Conservation (phyloP, 2,329 filamentous ascomycete species). For the Gaeumannomyces sp. region DNA sequence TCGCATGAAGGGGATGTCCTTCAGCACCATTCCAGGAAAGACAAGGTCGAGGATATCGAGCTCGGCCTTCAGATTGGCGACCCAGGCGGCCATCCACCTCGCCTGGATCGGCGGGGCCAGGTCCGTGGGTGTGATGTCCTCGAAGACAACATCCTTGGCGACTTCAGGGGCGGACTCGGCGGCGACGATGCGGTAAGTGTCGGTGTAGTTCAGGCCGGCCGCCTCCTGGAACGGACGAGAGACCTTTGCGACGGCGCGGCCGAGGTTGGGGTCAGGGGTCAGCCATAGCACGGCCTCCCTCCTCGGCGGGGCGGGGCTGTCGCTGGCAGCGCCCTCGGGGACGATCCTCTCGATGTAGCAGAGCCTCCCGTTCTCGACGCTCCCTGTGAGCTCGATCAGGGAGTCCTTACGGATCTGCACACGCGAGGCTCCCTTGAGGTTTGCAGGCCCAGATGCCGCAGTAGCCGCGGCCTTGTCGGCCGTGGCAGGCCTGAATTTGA, state of each 20-base stretch:
- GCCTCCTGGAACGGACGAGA: conserved; percentile 67
- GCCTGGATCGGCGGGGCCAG: conserved; percentile 21
- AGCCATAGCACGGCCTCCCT: conserved; percentile 16
- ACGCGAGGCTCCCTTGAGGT: conserved; percentile 9
- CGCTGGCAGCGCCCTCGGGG: neutral
- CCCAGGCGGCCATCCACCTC: conserved; percentile 30
- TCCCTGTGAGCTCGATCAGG: conserved; percentile 15
- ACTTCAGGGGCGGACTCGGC: conserved; percentile 44
- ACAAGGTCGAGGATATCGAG: conserved; percentile 54
- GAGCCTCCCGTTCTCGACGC: conserved; percentile 14
- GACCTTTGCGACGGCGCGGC: conserved; percentile 43
- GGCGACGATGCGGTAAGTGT: conserved; percentile 52
- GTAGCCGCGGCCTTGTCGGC: neutral
- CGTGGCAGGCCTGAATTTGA: conserved; percentile 9
- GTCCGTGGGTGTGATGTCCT: conserved; percentile 45
- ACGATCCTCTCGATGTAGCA: conserved; percentile 15
- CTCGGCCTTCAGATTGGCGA: conserved; percentile 25
- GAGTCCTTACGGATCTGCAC: conserved; percentile 18
- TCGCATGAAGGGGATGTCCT: conserved; percentile 51
- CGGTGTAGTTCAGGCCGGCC: conserved; percentile 66
- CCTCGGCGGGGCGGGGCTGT: neutral
- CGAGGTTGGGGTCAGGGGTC: conserved; percentile 11
- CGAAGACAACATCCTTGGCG: conserved; percentile 52
- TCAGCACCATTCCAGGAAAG: conserved; percentile 64
- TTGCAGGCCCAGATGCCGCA: neutral